phyloP scores from a whole-genome alignment of 495 filamentous ascomycete species.

The Letharia columbiana region DNA sequence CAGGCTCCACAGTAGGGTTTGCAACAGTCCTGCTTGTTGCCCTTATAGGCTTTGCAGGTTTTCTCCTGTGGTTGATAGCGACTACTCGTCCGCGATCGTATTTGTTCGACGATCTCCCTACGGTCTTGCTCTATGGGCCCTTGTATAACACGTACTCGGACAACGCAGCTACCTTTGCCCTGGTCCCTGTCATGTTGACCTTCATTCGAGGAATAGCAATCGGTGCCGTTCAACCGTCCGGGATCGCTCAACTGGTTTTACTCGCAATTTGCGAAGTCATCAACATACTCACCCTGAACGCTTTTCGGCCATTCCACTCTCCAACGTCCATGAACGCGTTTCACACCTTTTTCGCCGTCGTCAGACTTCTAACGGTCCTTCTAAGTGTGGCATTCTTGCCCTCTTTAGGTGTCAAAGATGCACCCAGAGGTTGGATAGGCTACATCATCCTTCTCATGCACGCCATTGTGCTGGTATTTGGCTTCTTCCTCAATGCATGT shows the following conservation, averaged over 20 bases:
- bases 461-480: constrained; percentile 78
- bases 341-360: constrained; percentile 71
- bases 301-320: constrained; percentile 80
- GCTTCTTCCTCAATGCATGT: constrained; percentile 85
- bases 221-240: constrained; percentile 85
- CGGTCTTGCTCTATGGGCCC: constrained; percentile 81
- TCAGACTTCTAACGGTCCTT: constrained; percentile 70
- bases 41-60: constrained; percentile 63
- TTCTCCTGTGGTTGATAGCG: constrained; percentile 70
- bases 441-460: constrained; percentile 86
- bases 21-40: constrained; percentile 66
- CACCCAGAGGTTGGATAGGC: constrained; percentile 85
- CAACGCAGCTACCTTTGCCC: constrained; percentile 78
- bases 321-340: constrained; percentile 98
- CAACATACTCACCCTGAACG: constrained; percentile 75
- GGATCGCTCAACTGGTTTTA: constrained; percentile 83
- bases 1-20: constrained; percentile 57
- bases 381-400: constrained; percentile 84
- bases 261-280: constrained; percentile 92
- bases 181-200: constrained; percentile 75
- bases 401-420: constrained; percentile 64
- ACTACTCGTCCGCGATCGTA: constrained; percentile 72
- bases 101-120: constrained; percentile 87
- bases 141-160: constrained; percentile 97
- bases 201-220: constrained; percentile 82